Conservation (phyloP, 179 eudicot species). For the Beta lomatogona region DNA sequence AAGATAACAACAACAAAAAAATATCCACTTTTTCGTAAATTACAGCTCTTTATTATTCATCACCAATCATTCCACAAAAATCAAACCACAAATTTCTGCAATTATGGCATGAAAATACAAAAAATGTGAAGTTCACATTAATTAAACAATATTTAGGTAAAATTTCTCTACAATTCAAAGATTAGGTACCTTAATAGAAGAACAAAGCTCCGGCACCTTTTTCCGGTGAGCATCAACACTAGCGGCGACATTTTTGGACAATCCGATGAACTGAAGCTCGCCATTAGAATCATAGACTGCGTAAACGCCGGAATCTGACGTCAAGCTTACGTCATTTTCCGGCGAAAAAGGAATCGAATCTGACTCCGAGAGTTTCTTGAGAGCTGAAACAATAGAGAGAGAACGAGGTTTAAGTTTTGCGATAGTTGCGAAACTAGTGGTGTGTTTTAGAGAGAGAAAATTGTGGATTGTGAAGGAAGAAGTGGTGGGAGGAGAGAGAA, state of each 20-base stretch:
- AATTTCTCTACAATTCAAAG: neutral
- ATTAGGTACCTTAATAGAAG: conserved; percentile 66
- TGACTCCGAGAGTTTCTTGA: conserved; percentile 58
- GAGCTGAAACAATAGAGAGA: conserved; percentile 38
- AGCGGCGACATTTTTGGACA: conserved; percentile 70
- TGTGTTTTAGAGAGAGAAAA: conserved; percentile 26
- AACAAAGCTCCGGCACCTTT: conserved; percentile 75
- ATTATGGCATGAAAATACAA: neutral
- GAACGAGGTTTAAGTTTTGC: conserved; percentile 16
- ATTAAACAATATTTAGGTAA: neutral
- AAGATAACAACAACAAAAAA: neutral
- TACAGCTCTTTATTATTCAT: too few relatives aligned
- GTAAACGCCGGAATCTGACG: conserved; percentile 68
- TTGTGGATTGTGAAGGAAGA: conserved; percentile 11
- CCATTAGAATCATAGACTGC: conserved; percentile 58
- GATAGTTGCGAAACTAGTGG: neutral
- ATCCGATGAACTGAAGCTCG: conserved; percentile 81
- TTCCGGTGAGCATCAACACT: conserved; percentile 60
- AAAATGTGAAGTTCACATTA: neutral
- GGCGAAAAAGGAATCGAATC: conserved; percentile 33
- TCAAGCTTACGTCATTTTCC: conserved; percentile 35
- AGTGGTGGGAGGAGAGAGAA: neutral
- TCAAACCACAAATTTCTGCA: neutral
- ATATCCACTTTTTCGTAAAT: neutral
- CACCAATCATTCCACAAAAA: too few relatives aligned